Base-by-base conservation (phyloP, 345 rosid genomes). In the Schrenkiella parvula region DNA sequence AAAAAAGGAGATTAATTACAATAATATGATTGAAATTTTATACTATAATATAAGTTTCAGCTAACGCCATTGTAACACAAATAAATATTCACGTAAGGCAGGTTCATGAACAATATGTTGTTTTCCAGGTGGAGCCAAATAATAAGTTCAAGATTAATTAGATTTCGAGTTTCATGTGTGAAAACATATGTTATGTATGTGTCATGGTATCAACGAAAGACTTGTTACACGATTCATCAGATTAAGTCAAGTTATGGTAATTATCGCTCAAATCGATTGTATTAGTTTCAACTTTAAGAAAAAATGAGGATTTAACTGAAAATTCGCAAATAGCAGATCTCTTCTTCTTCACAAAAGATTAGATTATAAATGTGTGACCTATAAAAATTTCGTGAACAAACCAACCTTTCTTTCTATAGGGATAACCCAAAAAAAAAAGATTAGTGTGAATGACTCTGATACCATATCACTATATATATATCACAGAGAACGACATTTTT, bases 31-130 rank as follows among this genome's bases (percentile, higher is more conserved):
- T 19, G 22, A 44, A 38, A 22, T 54, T 53, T 25, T 29, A 43
- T 35, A 37, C 59, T 1, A 46, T 8, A 51, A 41, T 4, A 58
- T 12, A 60, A 32, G 42, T 29, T 52, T 64, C 15, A 17, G 35
- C 52, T 32, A 52, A 42, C 63, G 25, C 46, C 76, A 62, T 63
- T 63, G n/a, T n/a, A 72, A 23, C 61, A 57, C 44, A 46, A 43
- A 7, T 17, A 44, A 25, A 55, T 23, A 21, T 50, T 58, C 29
- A 47, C 43, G 53, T 48, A 50, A 23, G 22, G 37, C 9, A 66
- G 66, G 61, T 66, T 74, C 72, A 66, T 66, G 68, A 66, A 66
- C 67, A 34, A 47, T 50, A 47, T 38, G 60, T 56, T 65, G 52
- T 66, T 56, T 65, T 66, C 54, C 17, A 37, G 26, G 46, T 66